Conservation (phyloP, 805 yeast species). For the Yarrowia divulgata region DNA sequence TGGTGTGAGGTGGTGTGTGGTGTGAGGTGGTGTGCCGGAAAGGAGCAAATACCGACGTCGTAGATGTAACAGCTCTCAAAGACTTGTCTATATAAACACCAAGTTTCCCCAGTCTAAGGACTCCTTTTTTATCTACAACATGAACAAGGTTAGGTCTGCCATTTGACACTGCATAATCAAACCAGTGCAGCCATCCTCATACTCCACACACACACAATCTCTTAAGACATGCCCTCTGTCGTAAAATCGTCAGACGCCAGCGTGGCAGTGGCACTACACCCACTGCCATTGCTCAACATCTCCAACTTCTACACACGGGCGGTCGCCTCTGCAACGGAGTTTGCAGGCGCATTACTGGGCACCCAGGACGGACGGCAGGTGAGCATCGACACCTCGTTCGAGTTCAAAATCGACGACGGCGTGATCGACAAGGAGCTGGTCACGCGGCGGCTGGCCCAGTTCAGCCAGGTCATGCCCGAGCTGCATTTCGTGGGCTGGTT, state of each 20-base stretch:
- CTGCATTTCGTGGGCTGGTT: constrained; percentile 51
- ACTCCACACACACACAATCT: not conserved
- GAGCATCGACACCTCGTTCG: constrained; percentile 49
- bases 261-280: constrained; percentile 46
- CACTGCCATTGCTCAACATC: constrained; percentile 50
- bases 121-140: too few relatives aligned
- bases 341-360: constrained; percentile 51
- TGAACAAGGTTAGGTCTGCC: constrained; percentile 1
- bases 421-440: constrained; percentile 44
- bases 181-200: not conserved
- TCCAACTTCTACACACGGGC: constrained; percentile 50
- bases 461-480: constrained; percentile 46
- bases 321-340: constrained; percentile 41
- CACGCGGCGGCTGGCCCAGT: constrained; percentile 11
- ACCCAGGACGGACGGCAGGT: constrained; percentile 46
- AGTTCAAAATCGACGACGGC: constrained; percentile 43
- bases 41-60: too few relatives aligned
- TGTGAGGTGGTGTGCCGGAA: too few relatives aligned
- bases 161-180: constrained; percentile 11
- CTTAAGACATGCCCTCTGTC: constrained; percentile 8
- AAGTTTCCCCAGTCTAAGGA: too few relatives aligned
- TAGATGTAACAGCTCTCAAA: not conserved
- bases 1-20: too few relatives aligned
- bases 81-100: too few relatives aligned
- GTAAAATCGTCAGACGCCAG: constrained; percentile 26